Conservation (phyloP, 169 alveolate species). For the Cryptosporidium sp. region DNA sequence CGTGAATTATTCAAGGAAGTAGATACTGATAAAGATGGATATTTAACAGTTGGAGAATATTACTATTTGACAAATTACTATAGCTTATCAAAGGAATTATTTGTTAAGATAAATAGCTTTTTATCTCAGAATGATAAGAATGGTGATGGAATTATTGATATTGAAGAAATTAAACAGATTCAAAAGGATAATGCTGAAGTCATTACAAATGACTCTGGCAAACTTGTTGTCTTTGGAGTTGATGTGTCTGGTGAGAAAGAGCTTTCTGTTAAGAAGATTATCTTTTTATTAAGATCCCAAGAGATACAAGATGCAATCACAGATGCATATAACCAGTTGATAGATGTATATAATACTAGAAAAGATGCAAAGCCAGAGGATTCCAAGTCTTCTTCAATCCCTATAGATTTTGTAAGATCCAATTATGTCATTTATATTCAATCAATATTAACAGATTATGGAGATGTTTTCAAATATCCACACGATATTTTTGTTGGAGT, state of each 20-base stretch:
- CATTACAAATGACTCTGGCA: neutral
- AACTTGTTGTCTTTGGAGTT: slow-evolving; percentile 25
- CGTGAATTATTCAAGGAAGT: slow-evolving; percentile 18
- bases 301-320: slow-evolving; percentile 44
- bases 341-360: slow-evolving; percentile 60
- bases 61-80: slow-evolving; percentile 33
- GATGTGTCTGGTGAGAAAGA: slow-evolving; percentile 24
- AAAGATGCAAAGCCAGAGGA: slow-evolving; percentile 10
- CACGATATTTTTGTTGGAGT: slow-evolving; percentile 50
- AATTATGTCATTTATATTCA: slow-evolving; percentile 52
- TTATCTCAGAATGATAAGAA: slow-evolving; percentile 39
- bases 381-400: slow-evolving; percentile 17
- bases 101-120: slow-evolving; percentile 28
- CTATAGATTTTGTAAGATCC: slow-evolving; percentile 38
- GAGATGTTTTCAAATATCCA: slow-evolving; percentile 70
- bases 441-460: slow-evolving; percentile 51
- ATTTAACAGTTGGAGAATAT: slow-evolving; percentile 17
- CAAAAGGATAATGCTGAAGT: slow-evolving; percentile 39
- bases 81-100: slow-evolving; percentile 43
- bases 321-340: slow-evolving; percentile 35
- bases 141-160: slow-evolving; percentile 54
- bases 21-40: slow-evolving; percentile 42
- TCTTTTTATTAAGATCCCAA: slow-evolving; percentile 18
- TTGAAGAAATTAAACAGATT: slow-evolving; percentile 25
- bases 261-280: slow-evolving; percentile 17